Evolutionary conservation across 2,329 filamentous ascomycete species (phyloP).

Genomic region (Penicillium sp.): DNA sequence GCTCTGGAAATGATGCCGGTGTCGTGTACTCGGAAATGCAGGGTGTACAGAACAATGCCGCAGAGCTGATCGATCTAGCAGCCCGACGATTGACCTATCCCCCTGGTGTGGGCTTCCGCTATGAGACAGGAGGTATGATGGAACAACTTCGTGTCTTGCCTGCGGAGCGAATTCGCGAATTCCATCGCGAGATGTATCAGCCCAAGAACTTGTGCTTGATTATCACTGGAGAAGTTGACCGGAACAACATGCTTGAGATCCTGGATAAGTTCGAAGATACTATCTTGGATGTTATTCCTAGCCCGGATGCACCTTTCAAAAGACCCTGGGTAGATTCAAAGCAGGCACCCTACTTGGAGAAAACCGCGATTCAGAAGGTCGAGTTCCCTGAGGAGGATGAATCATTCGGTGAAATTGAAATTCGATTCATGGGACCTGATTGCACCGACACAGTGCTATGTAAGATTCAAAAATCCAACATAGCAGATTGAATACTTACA

Average conservation of each 20-base stretch:
- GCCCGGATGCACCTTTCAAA: constrained; percentile 71
- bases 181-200: constrained; percentile 96
- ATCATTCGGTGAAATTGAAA: constrained; percentile 80
- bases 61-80: constrained; percentile 82
- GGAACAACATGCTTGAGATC: constrained; percentile 73
- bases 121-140: constrained; percentile 98
- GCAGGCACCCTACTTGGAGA: constrained; percentile 68
- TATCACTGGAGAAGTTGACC: constrained; percentile 87
- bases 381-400: constrained; percentile 98
- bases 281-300: constrained; percentile 78
- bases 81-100: constrained; percentile 81
- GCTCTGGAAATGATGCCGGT: constrained; percentile 88
- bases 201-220: constrained; percentile 91
- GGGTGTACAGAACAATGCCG: constrained; percentile 79
- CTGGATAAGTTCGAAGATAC: constrained; percentile 85
- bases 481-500: constrained; percentile 19
- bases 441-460: constrained; percentile 67
- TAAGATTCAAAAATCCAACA: constrained; percentile 27
- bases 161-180: constrained; percentile 85
- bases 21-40: constrained; percentile 99
- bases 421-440: constrained; percentile 83
- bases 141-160: constrained; percentile 83
- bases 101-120: constrained; percentile 85
- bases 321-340: constrained; percentile 89
- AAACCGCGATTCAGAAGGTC: constrained; percentile 73